Evolutionary conservation across 2,329 filamentous ascomycete genomes (phyloP), one percentile per base, ranked within the genome.

Genomic region (Pezicula carpinea): DNA sequence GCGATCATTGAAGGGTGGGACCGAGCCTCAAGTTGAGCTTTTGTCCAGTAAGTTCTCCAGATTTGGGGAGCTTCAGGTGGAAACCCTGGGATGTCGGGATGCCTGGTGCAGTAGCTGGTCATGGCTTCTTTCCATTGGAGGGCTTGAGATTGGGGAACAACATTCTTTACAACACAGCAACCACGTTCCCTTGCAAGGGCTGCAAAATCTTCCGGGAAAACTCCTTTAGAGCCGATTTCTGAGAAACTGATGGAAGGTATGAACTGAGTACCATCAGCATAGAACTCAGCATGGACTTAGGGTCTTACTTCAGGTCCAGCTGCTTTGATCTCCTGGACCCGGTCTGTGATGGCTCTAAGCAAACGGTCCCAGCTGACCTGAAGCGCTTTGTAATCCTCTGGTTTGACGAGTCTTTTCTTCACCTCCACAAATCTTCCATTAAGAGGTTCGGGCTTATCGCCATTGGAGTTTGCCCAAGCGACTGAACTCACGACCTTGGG

Each of bases 21-120:
- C 13, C 85, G 75, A 3, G 83, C 84, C 51, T 75, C 73, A 38
- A 84, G 69, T 60, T 89, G 85, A 1, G 83, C 71, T 1, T 72
- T 70, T 0, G 83, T 84, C 85, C 84, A 88, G 66, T 88, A 88
- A 4, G 88, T 68, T 61, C 87, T 85, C 57, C 80, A 86, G 5
- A 88, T 83, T 38, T 86, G 80, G 0, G 82, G 83, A 34, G 80
- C 72, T 38, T 81, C 68, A 0, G 74, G 65, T 0, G 83, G 85
- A 51, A 86, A 88, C 2, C 79, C 83, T 67, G 66, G 71, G 6
- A 78, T 81, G 3, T 67, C 67, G 0, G 77, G 74, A 56, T 88
- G 88, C 46, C 72, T 73, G 11, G 65, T 66, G 11, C 85, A 76
- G 53, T 89, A 89, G 6, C 77, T 76, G 50, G 80, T 76, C 6